These are phyloP conservation scores for Cucurbita pepo DNA, from an alignment of 306 rosid species.

Conservation along the genomic window DNA sequence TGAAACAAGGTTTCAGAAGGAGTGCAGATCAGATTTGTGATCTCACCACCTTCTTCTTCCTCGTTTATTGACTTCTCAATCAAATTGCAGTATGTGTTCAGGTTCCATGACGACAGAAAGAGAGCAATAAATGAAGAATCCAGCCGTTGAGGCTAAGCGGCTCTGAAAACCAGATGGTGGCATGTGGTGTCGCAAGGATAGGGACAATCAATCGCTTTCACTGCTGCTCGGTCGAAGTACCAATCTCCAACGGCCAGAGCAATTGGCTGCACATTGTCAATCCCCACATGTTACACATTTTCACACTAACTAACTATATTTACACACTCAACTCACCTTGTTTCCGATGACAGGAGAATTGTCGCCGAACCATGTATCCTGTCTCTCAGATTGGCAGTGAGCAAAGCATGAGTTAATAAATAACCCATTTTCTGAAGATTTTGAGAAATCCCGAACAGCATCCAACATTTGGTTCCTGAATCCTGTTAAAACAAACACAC, in stretches of 20 bases:
- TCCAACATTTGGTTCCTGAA: constrained; percentile 78
- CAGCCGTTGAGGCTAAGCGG: neutral
- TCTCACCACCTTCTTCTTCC: neutral
- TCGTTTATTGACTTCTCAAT: neutral
- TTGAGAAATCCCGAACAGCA: constrained; percentile 35
- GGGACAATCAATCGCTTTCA: constrained; percentile 68
- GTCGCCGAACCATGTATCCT: constrained; percentile 85
- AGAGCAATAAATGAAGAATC: neutral
- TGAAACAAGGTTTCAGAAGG: neutral
- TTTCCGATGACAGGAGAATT: constrained; percentile 52
- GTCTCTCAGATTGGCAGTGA: constrained; percentile 92
- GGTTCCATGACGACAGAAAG: neutral
- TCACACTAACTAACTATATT: neutral
- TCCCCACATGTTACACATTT: constrained; percentile 5
- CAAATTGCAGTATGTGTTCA: neutral
- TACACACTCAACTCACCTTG: constrained; percentile 32
- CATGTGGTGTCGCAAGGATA: constrained; percentile 83
- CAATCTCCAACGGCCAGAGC: constrained; percentile 89
- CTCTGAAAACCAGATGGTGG: constrained; percentile 60
- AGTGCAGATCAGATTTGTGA: constrained; percentile 3
- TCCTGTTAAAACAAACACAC: constrained; percentile 24
- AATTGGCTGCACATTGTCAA: constrained; percentile 38
- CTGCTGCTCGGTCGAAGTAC: constrained; percentile 62
- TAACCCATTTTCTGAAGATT: constrained; percentile 45
- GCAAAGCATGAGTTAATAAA: constrained; percentile 82